phyloP scores from a whole-genome alignment of 75 land plant genomes.

The Gnetum montanum region DNA sequence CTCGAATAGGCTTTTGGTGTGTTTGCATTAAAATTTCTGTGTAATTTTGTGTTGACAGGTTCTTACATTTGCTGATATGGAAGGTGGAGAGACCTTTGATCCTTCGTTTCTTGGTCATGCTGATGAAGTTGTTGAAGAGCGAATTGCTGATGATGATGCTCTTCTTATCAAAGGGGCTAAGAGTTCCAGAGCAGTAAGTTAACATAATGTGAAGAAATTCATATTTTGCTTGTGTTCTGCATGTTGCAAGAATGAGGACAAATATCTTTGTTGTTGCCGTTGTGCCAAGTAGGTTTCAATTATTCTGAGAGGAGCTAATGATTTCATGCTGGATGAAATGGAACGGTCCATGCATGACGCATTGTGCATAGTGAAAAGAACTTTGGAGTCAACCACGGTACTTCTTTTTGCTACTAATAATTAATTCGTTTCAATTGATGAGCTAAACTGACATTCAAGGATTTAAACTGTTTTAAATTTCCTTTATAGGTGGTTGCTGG shows the following conservation, averaged over 20 bases:
- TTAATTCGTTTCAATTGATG: neutral
- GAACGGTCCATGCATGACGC: conserved; percentile 95
- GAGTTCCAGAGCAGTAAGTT: conserved; percentile 70
- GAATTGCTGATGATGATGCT: conserved; percentile 88
- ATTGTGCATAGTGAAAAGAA: conserved; percentile 85
- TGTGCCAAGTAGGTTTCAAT: conserved; percentile 95
- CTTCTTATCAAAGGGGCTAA: conserved; percentile 88
- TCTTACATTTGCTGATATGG: conserved; percentile 95
- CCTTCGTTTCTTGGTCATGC: conserved; percentile 78
- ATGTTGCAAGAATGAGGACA: neutral
- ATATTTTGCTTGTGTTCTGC: neutral
- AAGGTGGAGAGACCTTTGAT: conserved; percentile 97
- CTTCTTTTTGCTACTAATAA: no score
- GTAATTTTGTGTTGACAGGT: conserved; percentile 27
- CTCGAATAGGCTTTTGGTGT: neutral
- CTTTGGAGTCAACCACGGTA: conserved; percentile 90
- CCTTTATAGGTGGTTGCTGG: conserved; percentile 87
- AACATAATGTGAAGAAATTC: no score
- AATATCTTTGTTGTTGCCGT: neutral
- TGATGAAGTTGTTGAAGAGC: conserved; percentile 93
- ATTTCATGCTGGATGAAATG: conserved; percentile 97
- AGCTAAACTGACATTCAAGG: neutral
- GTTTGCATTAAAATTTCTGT: neutral
- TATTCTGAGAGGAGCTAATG: conserved; percentile 94
- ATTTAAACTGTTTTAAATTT: no score